Evolutionary conservation across 1,139 yeast species (phyloP).

Genomic region (Entelexis sorbosivorans): DNA sequence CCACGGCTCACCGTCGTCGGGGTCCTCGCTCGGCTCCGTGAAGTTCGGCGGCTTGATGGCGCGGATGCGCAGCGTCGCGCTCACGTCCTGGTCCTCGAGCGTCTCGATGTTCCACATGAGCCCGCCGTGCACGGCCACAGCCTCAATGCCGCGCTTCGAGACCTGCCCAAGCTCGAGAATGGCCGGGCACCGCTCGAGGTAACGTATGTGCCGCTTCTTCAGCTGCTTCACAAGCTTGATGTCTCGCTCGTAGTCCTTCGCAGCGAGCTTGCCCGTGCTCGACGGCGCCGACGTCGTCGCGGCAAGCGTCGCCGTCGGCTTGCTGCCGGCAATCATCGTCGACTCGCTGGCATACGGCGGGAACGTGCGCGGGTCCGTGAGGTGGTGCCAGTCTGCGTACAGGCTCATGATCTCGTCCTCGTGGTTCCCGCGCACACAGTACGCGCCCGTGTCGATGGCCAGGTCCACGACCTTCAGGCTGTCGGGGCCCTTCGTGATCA

Average conservation of each 20-base stretch:
- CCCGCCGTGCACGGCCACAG: conserved; percentile 74
- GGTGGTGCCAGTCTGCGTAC: conserved; percentile 49
- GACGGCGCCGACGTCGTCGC: conserved; percentile 12
- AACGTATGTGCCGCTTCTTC: conserved; percentile 49
- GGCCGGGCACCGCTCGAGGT: conserved; percentile 49
- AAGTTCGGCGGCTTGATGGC: conserved; percentile 48
- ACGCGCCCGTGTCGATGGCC: conserved; percentile 43
- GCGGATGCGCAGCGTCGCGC: conserved; percentile 52
- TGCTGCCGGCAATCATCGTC: conserved; percentile 19
- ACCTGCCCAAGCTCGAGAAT: conserved; percentile 53
- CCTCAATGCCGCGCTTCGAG: conserved; percentile 39
- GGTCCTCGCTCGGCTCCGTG: conserved; percentile 42
- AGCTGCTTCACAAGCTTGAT: conserved; percentile 48
- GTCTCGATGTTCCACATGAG: conserved; percentile 47
- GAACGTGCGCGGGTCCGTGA: conserved; percentile 31
- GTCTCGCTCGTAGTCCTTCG: conserved; percentile 34
- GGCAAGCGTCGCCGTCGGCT: conserved; percentile 15
- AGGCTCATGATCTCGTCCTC: conserved; percentile 55
- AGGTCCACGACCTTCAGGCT: conserved; percentile 58
- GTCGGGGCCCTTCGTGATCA: conserved; percentile 73
- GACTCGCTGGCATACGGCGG: conserved; percentile 23
- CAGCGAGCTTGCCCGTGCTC: not conserved
- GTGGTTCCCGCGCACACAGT: conserved; percentile 82
- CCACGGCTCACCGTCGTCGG: conserved; percentile 47
- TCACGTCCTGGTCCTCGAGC: conserved; percentile 50